Conservation (phyloP, 441 rosid species). For the Erodium moschatum region DNA sequence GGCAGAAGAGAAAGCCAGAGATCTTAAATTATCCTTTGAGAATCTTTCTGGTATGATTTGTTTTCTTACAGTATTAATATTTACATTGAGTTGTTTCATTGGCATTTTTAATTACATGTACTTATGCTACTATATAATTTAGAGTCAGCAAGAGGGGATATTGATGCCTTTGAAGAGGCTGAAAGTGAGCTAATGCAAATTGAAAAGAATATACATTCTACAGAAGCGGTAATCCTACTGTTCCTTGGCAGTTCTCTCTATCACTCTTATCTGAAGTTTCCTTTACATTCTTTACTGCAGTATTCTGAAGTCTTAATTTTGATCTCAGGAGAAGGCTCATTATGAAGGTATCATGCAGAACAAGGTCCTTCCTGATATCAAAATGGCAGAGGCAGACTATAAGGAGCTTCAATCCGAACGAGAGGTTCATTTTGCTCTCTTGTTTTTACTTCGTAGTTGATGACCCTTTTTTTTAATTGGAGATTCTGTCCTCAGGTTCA, state of each 20-base stretch:
- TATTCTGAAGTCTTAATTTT: conserved; percentile 24
- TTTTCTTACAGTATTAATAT: conserved; percentile 12
- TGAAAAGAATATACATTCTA: conserved; percentile 52
- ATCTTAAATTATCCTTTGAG: conserved; percentile 52
- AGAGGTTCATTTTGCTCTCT: conserved; percentile 35
- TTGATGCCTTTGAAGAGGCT: conserved; percentile 64
- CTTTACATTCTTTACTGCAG: conserved; percentile 14
- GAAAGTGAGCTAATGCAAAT: conserved; percentile 65
- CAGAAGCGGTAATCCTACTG: conserved; percentile 43
- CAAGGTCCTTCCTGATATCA: conserved; percentile 65
- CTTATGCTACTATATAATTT: conserved; percentile 17
- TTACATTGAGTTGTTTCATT: not conserved
- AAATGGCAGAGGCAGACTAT: conserved; percentile 52
- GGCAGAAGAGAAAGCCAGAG: conserved; percentile 49
- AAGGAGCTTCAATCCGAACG: conserved; percentile 49
- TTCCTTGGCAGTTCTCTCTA: conserved; percentile 4
- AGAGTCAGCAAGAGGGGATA: conserved; percentile 75
- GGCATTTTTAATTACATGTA: conserved; percentile 8
- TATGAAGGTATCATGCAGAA: conserved; percentile 67
- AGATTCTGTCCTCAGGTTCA: conserved; percentile 6
- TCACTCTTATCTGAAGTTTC: conserved; percentile 13
- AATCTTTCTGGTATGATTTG: conserved; percentile 55
- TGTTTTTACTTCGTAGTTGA: conserved; percentile 14
- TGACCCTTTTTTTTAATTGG: not conserved
- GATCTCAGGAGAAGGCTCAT: conserved; percentile 59